These are phyloP conservation scores for Epichloe scottii DNA, from an alignment of 2,329 filamentous ascomycete species.

Conservation along the genomic window DNA sequence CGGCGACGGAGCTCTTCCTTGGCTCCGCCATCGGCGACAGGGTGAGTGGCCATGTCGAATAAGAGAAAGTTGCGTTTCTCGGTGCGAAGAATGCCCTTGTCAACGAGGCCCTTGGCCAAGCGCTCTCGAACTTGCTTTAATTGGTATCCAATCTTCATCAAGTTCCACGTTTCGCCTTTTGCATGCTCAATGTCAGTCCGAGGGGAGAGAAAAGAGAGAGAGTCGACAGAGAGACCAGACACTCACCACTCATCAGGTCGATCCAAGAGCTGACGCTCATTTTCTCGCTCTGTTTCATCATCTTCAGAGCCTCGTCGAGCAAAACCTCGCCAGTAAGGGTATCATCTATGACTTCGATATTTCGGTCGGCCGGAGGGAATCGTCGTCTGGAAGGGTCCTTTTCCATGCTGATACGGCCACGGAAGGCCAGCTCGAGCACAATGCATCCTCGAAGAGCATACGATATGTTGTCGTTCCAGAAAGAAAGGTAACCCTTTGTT, in stretches of 20 bases:
- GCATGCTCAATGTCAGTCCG: conserved; percentile 3
- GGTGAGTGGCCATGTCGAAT: conserved; percentile 99
- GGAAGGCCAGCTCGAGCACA: conserved; percentile 91
- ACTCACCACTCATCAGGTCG: conserved; percentile 90
- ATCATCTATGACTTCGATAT: conserved; percentile 96
- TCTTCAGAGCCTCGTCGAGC: conserved; percentile 94
- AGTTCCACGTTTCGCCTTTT: conserved; percentile 93
- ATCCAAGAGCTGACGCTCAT: conserved; percentile 99
- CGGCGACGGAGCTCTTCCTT: conserved; percentile 95
- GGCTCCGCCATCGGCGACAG: conserved; percentile 87
- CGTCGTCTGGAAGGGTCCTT: conserved; percentile 86
- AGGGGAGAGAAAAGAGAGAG: neutral
- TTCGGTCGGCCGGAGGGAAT: conserved; percentile 81
- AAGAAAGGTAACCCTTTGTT: conserved; percentile 82
- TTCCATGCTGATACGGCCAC: conserved; percentile 95
- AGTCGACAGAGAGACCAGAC: neutral
- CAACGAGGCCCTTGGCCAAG: conserved; percentile 90
- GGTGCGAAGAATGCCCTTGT: conserved; percentile 95
- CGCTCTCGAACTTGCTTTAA: conserved; percentile 98
- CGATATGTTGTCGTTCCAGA: conserved; percentile 99
- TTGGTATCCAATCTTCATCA: conserved; percentile 99
- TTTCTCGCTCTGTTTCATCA: conserved; percentile 99
- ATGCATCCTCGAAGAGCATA: conserved; percentile 97
- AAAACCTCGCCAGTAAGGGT: conserved; percentile 93
- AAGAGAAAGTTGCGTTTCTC: conserved; percentile 99